Conservation (phyloP, 129 eudicot species). For the Rutidosis leptorrhynchoides region DNA sequence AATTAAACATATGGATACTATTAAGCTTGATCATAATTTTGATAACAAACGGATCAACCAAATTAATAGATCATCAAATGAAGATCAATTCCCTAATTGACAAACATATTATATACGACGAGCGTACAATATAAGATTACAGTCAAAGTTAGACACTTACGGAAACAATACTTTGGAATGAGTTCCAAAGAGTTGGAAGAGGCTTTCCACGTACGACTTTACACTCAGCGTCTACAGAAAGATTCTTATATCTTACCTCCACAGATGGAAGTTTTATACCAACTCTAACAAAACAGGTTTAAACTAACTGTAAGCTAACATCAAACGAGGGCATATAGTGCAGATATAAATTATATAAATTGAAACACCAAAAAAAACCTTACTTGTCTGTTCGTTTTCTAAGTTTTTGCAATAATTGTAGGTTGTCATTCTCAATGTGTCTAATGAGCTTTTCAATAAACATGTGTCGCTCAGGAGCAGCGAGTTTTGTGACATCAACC, state of each 20-base stretch:
- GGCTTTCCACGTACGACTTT: conserved; percentile 63
- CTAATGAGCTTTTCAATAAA: conserved; percentile 53
- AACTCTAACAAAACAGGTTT: conserved; percentile 36
- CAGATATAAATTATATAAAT: not conserved
- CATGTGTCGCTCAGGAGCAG: conserved; percentile 42
- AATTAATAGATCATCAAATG: too few species aligned
- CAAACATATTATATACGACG: not conserved
- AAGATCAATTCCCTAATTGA: too few species aligned
- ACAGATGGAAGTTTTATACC: conserved; percentile 49
- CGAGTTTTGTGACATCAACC: conserved; percentile 47
- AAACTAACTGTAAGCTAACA: conserved; percentile 9
- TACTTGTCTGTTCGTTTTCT: conserved; percentile 53
- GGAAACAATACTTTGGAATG: conserved; percentile 38
- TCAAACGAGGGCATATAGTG: not conserved
- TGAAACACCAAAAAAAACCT: conserved; percentile 13
- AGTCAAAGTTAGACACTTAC: conserved; percentile 30
- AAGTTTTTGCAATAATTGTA: conserved; percentile 45
- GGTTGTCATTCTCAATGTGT: conserved; percentile 58
- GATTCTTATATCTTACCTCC: conserved; percentile 48
- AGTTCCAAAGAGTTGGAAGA: conserved; percentile 59
- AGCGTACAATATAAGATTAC: not conserved
- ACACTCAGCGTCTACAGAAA: conserved; percentile 46
- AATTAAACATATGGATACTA: too few species aligned
- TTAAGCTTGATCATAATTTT: too few species aligned
- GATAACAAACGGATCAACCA: too few species aligned